A percentile compares a stretch with the other conserved stretches of the same genome.
Conservation (phyloP, 2,329 filamentous ascomycete genomes). For the Clarireedia paspali region DNA sequence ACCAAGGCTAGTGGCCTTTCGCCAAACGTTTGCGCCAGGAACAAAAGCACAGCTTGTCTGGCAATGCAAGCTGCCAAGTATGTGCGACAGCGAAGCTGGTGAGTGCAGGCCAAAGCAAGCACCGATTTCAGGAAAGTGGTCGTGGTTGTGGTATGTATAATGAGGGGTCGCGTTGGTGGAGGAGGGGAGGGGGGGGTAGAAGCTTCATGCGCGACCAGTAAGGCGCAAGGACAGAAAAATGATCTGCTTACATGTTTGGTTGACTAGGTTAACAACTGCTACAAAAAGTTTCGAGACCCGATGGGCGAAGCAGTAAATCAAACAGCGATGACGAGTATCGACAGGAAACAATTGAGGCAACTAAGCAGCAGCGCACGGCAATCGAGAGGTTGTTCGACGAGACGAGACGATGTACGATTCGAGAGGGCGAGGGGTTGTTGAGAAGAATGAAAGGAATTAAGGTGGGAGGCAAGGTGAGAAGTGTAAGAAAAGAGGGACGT, state of each 20-base stretch:
- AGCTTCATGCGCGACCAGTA: conserved; percentile 21
- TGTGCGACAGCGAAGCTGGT: conserved; percentile 14
- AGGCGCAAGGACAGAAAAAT: conserved; percentile 23
- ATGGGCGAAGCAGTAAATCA: conserved; percentile 27
- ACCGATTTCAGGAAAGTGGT: conserved; percentile 7
- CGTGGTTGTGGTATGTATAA: conserved; percentile 12
- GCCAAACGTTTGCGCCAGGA: conserved; percentile 24
- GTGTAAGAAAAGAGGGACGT: conserved; percentile 2
- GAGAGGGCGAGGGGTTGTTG: neutral
- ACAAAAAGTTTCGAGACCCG: conserved; percentile 22
- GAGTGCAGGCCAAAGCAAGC: conserved; percentile 6
- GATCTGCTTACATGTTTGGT: conserved; percentile 25
- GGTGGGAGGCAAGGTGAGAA: neutral
- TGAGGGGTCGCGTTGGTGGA: conserved; percentile 15
- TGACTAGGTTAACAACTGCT: conserved; percentile 25
- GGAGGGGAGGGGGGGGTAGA: conserved; percentile 18
- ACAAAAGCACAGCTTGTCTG: conserved; percentile 13
- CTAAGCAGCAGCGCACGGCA: conserved; percentile 20
- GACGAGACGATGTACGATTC: conserved; percentile 14
- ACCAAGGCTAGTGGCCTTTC: conserved; percentile 14
- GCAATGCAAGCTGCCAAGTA: conserved; percentile 16
- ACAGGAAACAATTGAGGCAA: conserved; percentile 29
- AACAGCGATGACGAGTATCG: conserved; percentile 29
- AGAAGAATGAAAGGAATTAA: conserved; percentile 1
- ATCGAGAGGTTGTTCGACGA: conserved; percentile 13